Evolutionary conservation across 23 red algal genomes (phyloP), one percentile per base, ranked within the genome.

Genomic region (Gracilaria gracilis): DNA sequence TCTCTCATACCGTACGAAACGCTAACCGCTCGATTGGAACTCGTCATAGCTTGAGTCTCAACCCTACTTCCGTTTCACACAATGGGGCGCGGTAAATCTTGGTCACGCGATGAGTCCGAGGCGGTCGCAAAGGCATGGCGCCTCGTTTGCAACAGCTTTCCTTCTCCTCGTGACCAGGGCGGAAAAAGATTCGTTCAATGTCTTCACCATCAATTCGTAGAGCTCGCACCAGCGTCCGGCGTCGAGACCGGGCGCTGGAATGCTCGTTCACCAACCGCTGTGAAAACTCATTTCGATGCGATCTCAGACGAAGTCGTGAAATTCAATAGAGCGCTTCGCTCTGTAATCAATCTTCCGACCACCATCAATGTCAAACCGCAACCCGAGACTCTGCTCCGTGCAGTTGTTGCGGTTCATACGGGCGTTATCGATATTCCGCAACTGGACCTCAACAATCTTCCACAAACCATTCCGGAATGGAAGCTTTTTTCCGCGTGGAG

Each of bases 271-370:
- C 87, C 38, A 9, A 90, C 87, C 29, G 87, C 87, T 40, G 87
- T 90, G 32, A 90, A 90, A 48, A 90, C 87, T 11, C 87, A 90
- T 57, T 90, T 90, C 74, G 87, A 90, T 90, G n/a, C 87, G 25
- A 90, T 90, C 57, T 34, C 67, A 27, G 87, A 90, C 17, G 87
- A 90, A 55, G 75, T 81, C 35, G 20, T 37, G 27, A 90, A 90
- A 24, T 90, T 90, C 64, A 90, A 90, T 36, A 35, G 48, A 28
- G 62, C 42, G 12, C 64, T 81, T 5, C 71, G 54, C 76, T 47
- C 58, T 53, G 87, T 90, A 37, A 59, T 80, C 37, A 75, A 90
- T 32, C 61, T 66, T 13, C 67, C 87, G 3, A 57, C 75, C 31
- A 67, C 50, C 38, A 28, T 66, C 9, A 74, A 71, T 31, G 71